phyloP scores from a whole-genome alignment of 441 rosid species.

The Adansonia grandidieri region DNA sequence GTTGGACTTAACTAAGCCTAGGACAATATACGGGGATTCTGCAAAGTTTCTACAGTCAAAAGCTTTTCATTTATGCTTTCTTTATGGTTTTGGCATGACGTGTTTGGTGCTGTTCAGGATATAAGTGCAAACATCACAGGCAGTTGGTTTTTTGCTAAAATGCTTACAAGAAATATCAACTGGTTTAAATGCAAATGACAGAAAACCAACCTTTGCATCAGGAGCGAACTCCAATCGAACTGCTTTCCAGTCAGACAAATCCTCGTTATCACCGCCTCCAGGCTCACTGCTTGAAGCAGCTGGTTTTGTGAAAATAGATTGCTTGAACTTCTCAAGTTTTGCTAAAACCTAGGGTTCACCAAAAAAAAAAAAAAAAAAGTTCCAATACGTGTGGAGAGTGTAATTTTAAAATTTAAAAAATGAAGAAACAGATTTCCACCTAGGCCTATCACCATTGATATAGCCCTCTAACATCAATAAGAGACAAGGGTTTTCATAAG shows the following conservation, averaged over 20 bases:
- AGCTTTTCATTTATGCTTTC: neutral
- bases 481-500: neutral
- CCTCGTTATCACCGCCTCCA: conserved; percentile 50
- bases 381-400: neutral
- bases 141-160: neutral
- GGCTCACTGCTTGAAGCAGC: conserved; percentile 43
- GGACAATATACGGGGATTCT: neutral
- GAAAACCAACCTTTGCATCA: conserved; percentile 67
- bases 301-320: conserved; percentile 52
- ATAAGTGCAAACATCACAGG: neutral
- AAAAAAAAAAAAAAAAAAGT: conserved; percentile 28
- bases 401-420: neutral
- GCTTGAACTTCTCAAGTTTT: conserved; percentile 76
- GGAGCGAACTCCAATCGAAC: conserved; percentile 62
- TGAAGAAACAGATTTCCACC: neutral
- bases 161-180: neutral
- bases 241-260: conserved; percentile 75
- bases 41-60: neutral
- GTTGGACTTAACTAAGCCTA: neutral
- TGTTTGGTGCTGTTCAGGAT: neutral
- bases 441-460: neutral
- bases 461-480: neutral
- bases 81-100: neutral
- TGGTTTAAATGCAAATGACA: neutral
- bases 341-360: conserved; percentile 59